Conservation (phyloP, 805 yeast genomes). For the Saccharomycopsis fermentans region DNA sequence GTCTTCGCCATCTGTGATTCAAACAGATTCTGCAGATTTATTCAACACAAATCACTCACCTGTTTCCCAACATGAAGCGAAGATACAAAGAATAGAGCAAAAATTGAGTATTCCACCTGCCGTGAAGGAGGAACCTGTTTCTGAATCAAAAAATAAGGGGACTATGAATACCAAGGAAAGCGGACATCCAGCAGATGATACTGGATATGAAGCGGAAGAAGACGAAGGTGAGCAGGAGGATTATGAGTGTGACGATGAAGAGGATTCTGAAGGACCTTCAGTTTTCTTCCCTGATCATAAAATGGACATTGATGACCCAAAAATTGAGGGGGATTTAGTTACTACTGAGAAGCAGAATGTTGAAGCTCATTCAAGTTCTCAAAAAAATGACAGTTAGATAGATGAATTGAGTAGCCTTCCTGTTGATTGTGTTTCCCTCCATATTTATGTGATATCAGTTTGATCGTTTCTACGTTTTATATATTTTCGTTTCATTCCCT, state of each 20-base stretch:
- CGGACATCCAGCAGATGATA: neutral
- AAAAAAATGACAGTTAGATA: neutral
- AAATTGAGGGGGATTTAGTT: neutral
- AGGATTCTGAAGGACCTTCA: conserved; percentile 7
- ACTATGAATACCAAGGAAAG: neutral
- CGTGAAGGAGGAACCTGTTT: neutral
- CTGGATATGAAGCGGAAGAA: neutral
- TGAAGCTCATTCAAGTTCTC: neutral
- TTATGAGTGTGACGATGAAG: conserved; percentile 8
- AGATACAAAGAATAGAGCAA: neutral
- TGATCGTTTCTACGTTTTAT: too few species aligned
- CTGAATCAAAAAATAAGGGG: neutral
- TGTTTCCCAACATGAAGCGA: neutral
- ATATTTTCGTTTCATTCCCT: neutral
- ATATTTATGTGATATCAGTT: too few species aligned
- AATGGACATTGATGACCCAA: neutral
- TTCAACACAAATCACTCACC: neutral
- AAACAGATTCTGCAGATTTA: neutral
- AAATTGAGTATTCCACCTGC: neutral
- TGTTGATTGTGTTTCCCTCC: neutral
- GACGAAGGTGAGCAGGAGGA: conserved; percentile 4
- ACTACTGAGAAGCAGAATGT: neutral
- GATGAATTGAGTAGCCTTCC: neutral
- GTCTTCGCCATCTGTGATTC: neutral
- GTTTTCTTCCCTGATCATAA: neutral